These are phyloP conservation scores for Salix udensis DNA, from an alignment of 345 rosid genomes.

Conservation along the genomic window DNA sequence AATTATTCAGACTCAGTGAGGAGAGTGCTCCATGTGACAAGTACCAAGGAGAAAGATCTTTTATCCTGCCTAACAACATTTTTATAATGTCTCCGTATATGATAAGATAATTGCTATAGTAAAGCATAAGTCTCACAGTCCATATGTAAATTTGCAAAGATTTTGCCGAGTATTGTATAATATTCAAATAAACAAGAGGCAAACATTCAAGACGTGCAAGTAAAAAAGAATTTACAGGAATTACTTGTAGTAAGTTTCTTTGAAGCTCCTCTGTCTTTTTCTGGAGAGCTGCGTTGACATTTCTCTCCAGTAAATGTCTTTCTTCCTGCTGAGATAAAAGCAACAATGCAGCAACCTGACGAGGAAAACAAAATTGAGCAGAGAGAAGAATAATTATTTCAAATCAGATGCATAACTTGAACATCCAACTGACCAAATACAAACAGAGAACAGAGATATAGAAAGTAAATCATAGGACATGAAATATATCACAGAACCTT, in stretches of 20 bases:
- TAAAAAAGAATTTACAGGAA: constrained; percentile 3
- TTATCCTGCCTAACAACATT: background rate
- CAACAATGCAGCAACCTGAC: constrained; percentile 71
- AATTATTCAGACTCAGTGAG: background rate
- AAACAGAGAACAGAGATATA: background rate
- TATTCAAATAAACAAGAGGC: background rate
- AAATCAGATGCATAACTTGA: background rate
- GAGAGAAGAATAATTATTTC: constrained; percentile 6
- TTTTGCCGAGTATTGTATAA: background rate
- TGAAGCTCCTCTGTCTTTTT: constrained; percentile 86
- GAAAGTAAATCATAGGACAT: background rate
- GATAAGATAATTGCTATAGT: background rate
- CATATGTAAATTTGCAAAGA: background rate
- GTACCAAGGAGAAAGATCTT: background rate
- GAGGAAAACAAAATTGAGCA: constrained; percentile 14
- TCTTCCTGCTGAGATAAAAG: constrained; percentile 96
- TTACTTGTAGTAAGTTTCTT: constrained; percentile 81
- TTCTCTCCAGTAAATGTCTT: constrained; percentile 85
- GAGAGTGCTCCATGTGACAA: background rate
- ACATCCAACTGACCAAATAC: background rate
- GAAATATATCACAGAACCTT: constrained; percentile 48
- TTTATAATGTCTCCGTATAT: background rate
- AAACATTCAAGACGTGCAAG: constrained; percentile 1
- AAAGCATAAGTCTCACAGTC: background rate
- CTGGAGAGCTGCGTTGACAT: constrained; percentile 77